A percentile compares a stretch with the other conserved stretches of the same genome.
Conservation (phyloP, 495 filamentous ascomycete genomes). For the Penicillium goetzii region DNA sequence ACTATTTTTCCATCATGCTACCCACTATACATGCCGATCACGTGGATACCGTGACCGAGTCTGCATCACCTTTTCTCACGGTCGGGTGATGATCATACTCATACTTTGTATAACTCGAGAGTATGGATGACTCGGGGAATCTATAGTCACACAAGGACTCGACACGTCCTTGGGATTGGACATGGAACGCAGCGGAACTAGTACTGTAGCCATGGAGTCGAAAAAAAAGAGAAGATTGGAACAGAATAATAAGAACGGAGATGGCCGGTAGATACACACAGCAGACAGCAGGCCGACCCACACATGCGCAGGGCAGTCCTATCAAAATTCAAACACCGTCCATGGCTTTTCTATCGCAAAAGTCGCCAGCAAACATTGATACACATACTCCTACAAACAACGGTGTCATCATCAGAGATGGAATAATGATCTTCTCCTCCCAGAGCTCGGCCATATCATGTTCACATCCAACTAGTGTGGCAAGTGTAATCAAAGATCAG, state of each 20-base stretch:
- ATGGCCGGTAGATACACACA: conserved; percentile 6
- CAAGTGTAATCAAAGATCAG: not conserved
- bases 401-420: not conserved
- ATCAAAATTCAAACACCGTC: not conserved
- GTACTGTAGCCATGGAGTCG: not conserved
- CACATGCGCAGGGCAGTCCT: not conserved
- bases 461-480: conserved; percentile 1
- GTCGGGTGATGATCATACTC: not conserved
- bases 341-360: conserved; percentile 11
- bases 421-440: not conserved
- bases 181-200: conserved; percentile 9
- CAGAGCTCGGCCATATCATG: conserved; percentile 1
- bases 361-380: conserved; percentile 9
- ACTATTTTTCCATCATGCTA: not conserved
- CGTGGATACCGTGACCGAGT: not conserved
- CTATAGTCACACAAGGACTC: conserved; percentile 8
- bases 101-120: not conserved
- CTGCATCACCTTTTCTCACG: not conserved
- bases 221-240: conserved; percentile 4
- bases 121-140: not conserved
- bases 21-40: not conserved
- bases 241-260: not conserved
- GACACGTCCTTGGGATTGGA: not conserved
- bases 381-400: conserved; percentile 20
- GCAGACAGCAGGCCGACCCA: not conserved